Percentiles rank a stretch among this genome's conserved stretches.
Evolutionary conservation across 148 eudicot genomes (phyloP).

Genomic region (Rhododendron williamsianum): DNA sequence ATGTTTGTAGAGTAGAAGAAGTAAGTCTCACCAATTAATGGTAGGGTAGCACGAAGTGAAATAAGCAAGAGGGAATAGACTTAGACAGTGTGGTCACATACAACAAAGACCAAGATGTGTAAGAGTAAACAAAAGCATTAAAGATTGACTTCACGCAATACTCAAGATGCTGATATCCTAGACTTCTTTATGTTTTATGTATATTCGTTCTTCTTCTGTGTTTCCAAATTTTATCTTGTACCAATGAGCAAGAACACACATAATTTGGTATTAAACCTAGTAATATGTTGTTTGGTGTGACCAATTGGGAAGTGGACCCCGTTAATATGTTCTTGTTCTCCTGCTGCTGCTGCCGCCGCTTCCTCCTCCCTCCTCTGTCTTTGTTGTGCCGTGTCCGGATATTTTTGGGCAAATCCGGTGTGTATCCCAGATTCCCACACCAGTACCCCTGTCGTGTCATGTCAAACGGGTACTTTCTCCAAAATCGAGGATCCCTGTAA

Average conservation of each 20-base stretch:
- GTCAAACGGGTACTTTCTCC: not conserved
- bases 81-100: not conserved
- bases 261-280: not conserved
- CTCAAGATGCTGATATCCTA: not conserved
- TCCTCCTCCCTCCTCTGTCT: not conserved
- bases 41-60: not conserved
- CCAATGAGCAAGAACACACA: not conserved
- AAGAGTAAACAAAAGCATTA: not conserved
- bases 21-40: conserved; percentile 3
- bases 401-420: not conserved
- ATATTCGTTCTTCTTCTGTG: not conserved
- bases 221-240: not conserved
- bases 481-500: not conserved
- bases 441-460: not conserved
- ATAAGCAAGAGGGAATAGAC: not conserved
- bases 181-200: not conserved
- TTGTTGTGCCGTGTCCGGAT: not conserved
- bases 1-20: not conserved
- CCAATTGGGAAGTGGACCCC: not conserved
- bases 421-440: not conserved
- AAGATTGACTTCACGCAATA: not conserved
- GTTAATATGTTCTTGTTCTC: not conserved
- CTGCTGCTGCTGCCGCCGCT: not conserved
- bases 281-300: not conserved
- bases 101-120: not conserved